phyloP scores from a whole-genome alignment of 495 filamentous ascomycete genomes.

The Xylaria intraflava region DNA sequence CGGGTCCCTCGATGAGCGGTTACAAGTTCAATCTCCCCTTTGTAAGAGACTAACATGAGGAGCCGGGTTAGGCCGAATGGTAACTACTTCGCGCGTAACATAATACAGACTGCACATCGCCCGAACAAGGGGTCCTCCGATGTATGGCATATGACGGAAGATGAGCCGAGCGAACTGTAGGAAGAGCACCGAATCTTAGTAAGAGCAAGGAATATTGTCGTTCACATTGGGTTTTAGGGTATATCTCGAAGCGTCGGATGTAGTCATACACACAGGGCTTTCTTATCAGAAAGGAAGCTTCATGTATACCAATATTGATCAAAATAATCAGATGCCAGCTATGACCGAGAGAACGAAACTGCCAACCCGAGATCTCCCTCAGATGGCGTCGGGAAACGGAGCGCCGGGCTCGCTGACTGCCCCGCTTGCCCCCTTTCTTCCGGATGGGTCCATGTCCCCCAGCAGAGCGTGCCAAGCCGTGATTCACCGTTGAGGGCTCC shows the following conservation, averaged over 20 bases:
- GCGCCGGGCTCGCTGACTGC: slow-evolving; percentile 38
- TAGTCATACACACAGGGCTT: background rate
- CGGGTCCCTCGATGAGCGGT: no score
- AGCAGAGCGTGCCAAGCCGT: slow-evolving; percentile 43
- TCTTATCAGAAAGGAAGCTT: background rate
- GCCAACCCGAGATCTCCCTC: slow-evolving; percentile 39
- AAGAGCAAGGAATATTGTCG: background rate
- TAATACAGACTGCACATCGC: no score
- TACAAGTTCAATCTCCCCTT: no score
- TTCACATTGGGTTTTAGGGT: background rate
- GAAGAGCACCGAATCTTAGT: background rate
- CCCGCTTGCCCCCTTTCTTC: slow-evolving; percentile 39
- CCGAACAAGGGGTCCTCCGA: no score
- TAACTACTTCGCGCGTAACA: no score
- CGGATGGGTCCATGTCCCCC: slow-evolving; percentile 35
- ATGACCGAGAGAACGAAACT: slow-evolving; percentile 30
- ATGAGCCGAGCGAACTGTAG: background rate
- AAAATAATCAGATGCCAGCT: background rate
- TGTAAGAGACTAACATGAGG: no score
- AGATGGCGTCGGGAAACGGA: slow-evolving; percentile 50
- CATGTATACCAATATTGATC: background rate
- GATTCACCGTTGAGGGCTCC: slow-evolving; percentile 58
- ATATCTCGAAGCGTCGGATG: background rate
- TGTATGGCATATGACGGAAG: no score
- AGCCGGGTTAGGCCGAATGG: no score